Conservation (phyloP, 176 grass and related monocot genomes). For the Phoenix dactylifera region DNA sequence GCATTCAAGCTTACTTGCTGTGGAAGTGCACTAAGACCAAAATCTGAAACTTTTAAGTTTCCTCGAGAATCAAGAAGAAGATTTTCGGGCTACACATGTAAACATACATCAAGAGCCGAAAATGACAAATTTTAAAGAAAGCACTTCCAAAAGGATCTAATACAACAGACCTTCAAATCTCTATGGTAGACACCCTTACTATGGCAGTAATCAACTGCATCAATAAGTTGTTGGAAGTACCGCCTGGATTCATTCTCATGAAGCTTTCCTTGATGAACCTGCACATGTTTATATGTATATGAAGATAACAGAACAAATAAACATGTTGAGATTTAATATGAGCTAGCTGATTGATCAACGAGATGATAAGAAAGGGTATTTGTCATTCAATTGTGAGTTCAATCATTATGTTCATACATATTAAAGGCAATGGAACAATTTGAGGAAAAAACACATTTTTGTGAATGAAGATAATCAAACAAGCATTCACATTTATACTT, state of each 20-base stretch:
- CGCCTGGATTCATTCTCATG: conserved; percentile 60
- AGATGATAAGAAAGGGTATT: too few relatives aligned
- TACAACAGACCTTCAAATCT: conserved; percentile 72
- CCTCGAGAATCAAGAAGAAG: conserved; percentile 72
- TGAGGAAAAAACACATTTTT: too few relatives aligned
- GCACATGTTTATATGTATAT: conserved; percentile 2
- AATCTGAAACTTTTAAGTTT: conserved; percentile 94
- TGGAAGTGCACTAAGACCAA: conserved; percentile 77
- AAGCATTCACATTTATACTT: too few relatives aligned
- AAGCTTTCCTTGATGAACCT: conserved; percentile 73
- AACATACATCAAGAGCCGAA: conserved; percentile 19
- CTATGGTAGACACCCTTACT: conserved; percentile 86
- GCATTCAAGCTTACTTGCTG: conserved; percentile 48
- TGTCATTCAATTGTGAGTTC: too few relatives aligned
- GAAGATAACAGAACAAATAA: not conserved
- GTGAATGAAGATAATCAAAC: too few relatives aligned
- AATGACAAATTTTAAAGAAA: not conserved
- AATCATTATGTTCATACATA: too few relatives aligned
- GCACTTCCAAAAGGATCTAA: too few relatives aligned
- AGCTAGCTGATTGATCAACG: too few relatives aligned
- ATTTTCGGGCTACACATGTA: conserved; percentile 76
- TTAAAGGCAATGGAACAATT: too few relatives aligned
- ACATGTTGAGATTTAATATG: not conserved
- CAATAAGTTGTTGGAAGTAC: conserved; percentile 90
- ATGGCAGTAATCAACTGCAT: conserved; percentile 90